Conservation (phyloP, 164 flowering plant genomes). For the Malania oleifera region DNA sequence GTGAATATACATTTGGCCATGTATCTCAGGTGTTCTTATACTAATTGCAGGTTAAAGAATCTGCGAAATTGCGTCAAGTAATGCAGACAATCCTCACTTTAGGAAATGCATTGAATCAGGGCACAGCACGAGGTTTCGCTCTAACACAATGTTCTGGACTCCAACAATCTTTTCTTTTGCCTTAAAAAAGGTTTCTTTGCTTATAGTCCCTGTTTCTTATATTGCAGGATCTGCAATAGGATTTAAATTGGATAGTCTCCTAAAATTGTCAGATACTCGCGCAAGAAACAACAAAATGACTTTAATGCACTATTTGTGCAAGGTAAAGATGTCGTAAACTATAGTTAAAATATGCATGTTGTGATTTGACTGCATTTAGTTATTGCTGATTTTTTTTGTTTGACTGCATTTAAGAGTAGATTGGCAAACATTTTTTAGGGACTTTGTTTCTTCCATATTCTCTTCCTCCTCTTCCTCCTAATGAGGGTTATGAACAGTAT, state of each 20-base stretch:
- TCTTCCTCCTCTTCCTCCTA: too few relatives aligned
- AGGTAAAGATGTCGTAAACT: conserved; percentile 40
- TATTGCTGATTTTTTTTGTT: too few relatives aligned
- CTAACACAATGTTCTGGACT: too few relatives aligned
- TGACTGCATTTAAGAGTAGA: too few relatives aligned
- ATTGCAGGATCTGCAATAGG: conserved; percentile 93
- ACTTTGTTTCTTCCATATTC: too few relatives aligned
- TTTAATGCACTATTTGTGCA: conserved; percentile 95
- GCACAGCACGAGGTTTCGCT: conserved; percentile 83
- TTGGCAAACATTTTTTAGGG: too few relatives aligned
- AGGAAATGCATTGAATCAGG: conserved; percentile 98
- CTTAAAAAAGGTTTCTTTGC: background rate
- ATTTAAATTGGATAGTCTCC: conserved; percentile 97
- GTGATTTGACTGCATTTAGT: too few relatives aligned
- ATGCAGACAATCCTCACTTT: conserved; percentile 96
- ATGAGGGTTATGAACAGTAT: too few relatives aligned
- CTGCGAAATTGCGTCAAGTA: conserved; percentile 78
- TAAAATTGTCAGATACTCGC: conserved; percentile 96
- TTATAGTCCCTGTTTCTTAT: background rate
- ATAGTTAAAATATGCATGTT: background rate
- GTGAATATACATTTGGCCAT: background rate
- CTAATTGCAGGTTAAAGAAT: conserved; percentile 75
- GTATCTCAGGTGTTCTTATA: conserved; percentile 5
- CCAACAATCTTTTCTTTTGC: too few relatives aligned
- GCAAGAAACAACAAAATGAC: conserved; percentile 97